Percentiles rank a stretch among this genome's conserved stretches.
Conservation (phyloP, 2,329 filamentous ascomycete species). For the Xylaria sp. region DNA sequence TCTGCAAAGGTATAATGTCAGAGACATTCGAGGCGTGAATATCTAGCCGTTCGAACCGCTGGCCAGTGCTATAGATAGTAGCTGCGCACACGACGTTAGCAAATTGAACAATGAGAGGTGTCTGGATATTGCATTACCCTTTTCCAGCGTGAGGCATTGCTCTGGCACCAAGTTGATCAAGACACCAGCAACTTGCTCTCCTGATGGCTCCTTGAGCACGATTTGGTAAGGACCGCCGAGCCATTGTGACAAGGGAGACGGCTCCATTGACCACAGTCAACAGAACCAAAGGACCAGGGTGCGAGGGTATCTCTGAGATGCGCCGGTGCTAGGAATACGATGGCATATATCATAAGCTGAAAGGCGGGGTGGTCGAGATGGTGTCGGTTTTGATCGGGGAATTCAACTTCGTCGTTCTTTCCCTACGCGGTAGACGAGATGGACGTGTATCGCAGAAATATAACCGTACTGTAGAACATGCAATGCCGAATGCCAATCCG, state of each 20-base stretch:
- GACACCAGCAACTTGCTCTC: constrained; percentile 32
- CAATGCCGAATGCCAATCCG: too few species aligned
- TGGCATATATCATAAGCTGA: too few species aligned
- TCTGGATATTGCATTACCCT: constrained; percentile 24
- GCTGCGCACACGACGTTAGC: constrained; percentile 25
- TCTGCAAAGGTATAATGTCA: constrained; percentile 34
- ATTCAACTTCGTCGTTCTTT: too few species aligned
- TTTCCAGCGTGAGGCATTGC: constrained; percentile 33
- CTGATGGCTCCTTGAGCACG: constrained; percentile 33
- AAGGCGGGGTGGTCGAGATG: too few species aligned
- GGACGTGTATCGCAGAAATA: too few species aligned
- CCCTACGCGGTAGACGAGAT: too few species aligned
- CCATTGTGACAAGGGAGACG: constrained; percentile 34
- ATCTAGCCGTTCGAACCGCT: constrained; percentile 26
- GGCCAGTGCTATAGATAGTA: constrained; percentile 26
- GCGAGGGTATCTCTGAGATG: too few species aligned
- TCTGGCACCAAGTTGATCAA: constrained; percentile 34
- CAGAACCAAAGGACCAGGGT: too few species aligned
- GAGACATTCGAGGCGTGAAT: constrained; percentile 36
- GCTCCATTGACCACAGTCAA: constrained; percentile 24
- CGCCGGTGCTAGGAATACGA: not conserved
- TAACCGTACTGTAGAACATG: too few species aligned
- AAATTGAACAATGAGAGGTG: not conserved
- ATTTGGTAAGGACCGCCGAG: constrained; percentile 34
- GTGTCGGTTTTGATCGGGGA: too few species aligned